Percentiles rank a stretch among this genome's conserved stretches.
Conservation (phyloP, 345 rosid species). For the Dimocarpus longan region DNA sequence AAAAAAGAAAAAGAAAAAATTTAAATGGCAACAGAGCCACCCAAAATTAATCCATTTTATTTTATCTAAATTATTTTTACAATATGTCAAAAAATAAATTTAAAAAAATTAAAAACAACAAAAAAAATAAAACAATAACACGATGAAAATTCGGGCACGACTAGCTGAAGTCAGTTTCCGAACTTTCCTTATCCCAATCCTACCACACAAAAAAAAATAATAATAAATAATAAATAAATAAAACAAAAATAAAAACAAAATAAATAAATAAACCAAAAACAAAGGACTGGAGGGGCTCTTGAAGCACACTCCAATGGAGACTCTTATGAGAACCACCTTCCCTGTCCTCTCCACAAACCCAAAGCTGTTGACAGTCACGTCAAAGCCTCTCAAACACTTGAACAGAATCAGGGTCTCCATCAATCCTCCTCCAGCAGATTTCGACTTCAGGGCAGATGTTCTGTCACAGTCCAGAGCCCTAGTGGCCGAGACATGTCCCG, state of each 20-base stretch:
- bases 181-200: constrained; percentile 24
- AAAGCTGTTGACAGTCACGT: background rate
- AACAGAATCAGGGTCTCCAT: constrained; percentile 40
- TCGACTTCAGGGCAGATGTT: constrained; percentile 64
- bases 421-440: constrained; percentile 71
- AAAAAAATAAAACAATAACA: no score
- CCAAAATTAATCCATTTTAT: no score
- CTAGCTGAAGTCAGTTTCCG: no score
- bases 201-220: background rate
- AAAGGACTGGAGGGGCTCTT: background rate
- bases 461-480: constrained; percentile 54
- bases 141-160: no score
- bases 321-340: constrained; percentile 42
- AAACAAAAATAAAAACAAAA: no score
- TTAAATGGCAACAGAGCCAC: no score
- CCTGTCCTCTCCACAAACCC: constrained; percentile 41
- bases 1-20: no score
- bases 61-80: no score
- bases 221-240: no score
- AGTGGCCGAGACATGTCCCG: constrained; percentile 51
- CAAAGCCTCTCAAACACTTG: constrained; percentile 36
- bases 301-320: constrained; percentile 47
- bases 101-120: no score
- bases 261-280: background rate
- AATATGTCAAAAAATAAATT: no score